Evolutionary conservation across 140 eudicot genomes (phyloP).

Genomic region (Senecio squalidus): DNA sequence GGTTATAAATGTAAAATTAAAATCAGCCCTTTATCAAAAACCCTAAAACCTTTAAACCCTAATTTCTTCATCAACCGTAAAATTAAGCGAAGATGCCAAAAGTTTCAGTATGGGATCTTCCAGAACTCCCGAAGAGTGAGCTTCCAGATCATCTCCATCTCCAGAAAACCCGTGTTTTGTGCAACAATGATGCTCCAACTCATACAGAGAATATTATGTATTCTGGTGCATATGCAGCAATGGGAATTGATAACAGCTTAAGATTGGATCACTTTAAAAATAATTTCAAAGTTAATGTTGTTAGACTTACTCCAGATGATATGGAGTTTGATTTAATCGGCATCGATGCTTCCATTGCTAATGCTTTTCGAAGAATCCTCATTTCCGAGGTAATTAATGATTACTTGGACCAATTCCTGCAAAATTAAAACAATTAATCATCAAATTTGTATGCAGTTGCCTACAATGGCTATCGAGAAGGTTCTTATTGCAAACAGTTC

Average conservation of each 20-base stretch:
- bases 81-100: conserved; percentile 27
- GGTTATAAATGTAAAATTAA: not conserved
- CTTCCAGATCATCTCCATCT: conserved; percentile 73
- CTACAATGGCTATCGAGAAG: conserved; percentile 97
- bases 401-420: no score
- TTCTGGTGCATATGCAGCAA: conserved; percentile 84
- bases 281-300: conserved; percentile 58
- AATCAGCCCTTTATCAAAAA: not conserved
- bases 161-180: conserved; percentile 73
- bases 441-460: conserved; percentile 53
- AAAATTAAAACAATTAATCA: no score
- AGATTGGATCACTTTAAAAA: conserved; percentile 53
- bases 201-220: conserved; percentile 72
- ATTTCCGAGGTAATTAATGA: conserved; percentile 84
- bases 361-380: conserved; percentile 87
- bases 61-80: not conserved
- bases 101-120: conserved; percentile 65
- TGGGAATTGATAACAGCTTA: conserved; percentile 84
- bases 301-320: conserved; percentile 50
- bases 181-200: conserved; percentile 77
- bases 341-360: conserved; percentile 82
- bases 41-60: conserved; percentile 14
- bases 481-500: conserved; percentile 85
- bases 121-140: conserved; percentile 58
- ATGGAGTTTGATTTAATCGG: conserved; percentile 96